Evolutionary conservation across 768 basidiomycete genomes (phyloP).

Genomic region (Phlegmacium glaucopus): DNA sequence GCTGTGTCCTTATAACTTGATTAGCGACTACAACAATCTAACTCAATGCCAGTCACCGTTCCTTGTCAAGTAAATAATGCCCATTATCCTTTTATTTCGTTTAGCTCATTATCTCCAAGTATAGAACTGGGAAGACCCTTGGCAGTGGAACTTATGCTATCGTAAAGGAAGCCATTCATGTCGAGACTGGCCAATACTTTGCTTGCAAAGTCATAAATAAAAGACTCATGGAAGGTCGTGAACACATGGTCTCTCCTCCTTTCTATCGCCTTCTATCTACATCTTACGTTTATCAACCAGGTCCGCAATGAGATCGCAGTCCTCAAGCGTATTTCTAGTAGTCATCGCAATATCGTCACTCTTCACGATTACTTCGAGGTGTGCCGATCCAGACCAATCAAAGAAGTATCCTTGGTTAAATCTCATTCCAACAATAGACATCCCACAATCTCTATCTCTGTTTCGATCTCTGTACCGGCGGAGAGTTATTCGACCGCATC

Average conservation of each 20-base stretch:
- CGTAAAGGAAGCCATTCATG: constrained; percentile 93
- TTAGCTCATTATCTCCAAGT: constrained; percentile 37
- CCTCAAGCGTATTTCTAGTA: constrained; percentile 89
- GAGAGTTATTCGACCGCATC: constrained; percentile 98
- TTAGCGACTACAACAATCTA: constrained; percentile 10
- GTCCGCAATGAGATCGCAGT: constrained; percentile 97
- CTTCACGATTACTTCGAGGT: constrained; percentile 97
- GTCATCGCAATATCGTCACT: constrained; percentile 87
- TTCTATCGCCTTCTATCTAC: constrained; percentile 6
- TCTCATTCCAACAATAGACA: constrained; percentile 46
- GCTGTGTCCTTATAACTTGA: constrained; percentile 15
- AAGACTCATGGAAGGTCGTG: constrained; percentile 96
- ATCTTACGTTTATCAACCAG: constrained; percentile 35
- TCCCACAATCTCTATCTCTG: constrained; percentile 91
- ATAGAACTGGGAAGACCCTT: constrained; percentile 83
- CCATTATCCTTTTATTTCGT: constrained; percentile 7
- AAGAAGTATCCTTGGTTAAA: not conserved
- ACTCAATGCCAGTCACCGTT: constrained; percentile 36
- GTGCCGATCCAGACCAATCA: constrained; percentile 10
- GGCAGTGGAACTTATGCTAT: constrained; percentile 95
- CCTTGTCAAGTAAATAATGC: constrained; percentile 40
- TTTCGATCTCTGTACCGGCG: constrained; percentile 96
- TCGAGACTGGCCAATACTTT: constrained; percentile 89
- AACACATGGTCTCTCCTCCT: constrained; percentile 79
- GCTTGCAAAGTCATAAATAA: constrained; percentile 99